phyloP scores from a whole-genome alignment of 176 grass and related monocot genomes.

The Eleusine indica region DNA sequence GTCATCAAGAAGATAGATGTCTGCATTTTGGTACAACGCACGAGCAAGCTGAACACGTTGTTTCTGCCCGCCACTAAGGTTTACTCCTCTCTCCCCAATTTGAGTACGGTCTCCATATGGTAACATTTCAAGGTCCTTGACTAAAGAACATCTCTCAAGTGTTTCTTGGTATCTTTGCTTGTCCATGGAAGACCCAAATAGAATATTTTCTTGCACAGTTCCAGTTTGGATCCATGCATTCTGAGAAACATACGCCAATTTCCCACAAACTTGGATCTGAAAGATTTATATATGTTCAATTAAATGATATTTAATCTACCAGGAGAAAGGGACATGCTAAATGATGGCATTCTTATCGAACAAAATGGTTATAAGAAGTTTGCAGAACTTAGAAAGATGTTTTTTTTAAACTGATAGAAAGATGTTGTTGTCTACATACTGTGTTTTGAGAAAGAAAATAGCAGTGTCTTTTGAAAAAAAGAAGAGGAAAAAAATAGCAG shows the following conservation, averaged over 20 bases:
- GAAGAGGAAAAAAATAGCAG: too few species aligned
- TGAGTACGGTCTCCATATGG: slow-evolving; percentile 75
- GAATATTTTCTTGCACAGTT: slow-evolving; percentile 84
- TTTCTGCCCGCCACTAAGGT: slow-evolving; percentile 96
- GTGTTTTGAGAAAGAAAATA: too few species aligned
- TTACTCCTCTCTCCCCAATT: slow-evolving; percentile 95
- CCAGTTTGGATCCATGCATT: slow-evolving; percentile 96
- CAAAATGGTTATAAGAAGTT: too few species aligned
- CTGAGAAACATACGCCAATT: slow-evolving; percentile 85
- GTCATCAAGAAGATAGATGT: slow-evolving; percentile 91
- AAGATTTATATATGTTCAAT: background rate
- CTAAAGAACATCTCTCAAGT: slow-evolving; percentile 69
- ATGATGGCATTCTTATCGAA: too few species aligned
- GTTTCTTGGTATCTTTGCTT: slow-evolving; percentile 73
- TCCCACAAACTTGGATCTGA: slow-evolving; percentile 85
- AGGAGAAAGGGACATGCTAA: too few species aligned
- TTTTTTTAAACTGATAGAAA: too few species aligned
- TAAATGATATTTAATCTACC: too few species aligned
- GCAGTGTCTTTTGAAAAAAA: too few species aligned
- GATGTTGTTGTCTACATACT: too few species aligned
- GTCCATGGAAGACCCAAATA: slow-evolving; percentile 79
- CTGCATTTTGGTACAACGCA: slow-evolving; percentile 88
- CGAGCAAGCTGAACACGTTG: slow-evolving; percentile 92
- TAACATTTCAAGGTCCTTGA: slow-evolving; percentile 81
- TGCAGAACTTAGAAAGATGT: too few species aligned